Evolutionary conservation across 2,329 filamentous ascomycete species (phyloP).

Genomic region (Trichoderma pleuroti): DNA sequence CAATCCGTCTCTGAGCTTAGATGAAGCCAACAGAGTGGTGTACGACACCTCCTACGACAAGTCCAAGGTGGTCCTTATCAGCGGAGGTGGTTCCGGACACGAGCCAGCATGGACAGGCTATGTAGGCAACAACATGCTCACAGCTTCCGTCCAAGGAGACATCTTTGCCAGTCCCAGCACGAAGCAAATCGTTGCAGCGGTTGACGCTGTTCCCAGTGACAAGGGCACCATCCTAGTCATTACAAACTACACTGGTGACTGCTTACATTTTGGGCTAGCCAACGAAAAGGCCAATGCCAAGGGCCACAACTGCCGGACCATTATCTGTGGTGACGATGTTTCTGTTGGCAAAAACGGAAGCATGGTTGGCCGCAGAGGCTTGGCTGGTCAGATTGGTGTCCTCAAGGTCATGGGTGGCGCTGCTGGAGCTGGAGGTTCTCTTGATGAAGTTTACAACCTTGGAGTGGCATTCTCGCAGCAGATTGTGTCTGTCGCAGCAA

Average conservation of each 20-base stretch:
- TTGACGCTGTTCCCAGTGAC: conserved; percentile 52
- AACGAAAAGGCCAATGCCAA: conserved; percentile 54
- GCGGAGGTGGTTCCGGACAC: conserved; percentile 55
- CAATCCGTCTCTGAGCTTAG: conserved; percentile 49
- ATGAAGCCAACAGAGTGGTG: conserved; percentile 50
- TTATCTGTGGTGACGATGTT: conserved; percentile 63
- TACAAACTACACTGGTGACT: conserved; percentile 64
- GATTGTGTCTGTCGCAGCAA: conserved; percentile 56
- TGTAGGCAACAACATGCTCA: conserved; percentile 59
- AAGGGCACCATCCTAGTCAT: conserved; percentile 58
- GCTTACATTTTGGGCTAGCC: conserved; percentile 59
- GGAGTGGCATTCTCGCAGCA: conserved; percentile 48
- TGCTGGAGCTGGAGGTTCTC: conserved; percentile 43
- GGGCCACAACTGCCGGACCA: conserved; percentile 53
- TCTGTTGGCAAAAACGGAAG: conserved; percentile 56
- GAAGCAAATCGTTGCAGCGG: conserved; percentile 58
- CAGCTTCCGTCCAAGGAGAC: conserved; percentile 58
- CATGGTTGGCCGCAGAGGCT: conserved; percentile 58
- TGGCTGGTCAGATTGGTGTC: conserved; percentile 59
- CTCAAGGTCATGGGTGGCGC: conserved; percentile 56
- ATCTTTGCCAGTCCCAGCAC: conserved; percentile 63
- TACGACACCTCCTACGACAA: conserved; percentile 45
- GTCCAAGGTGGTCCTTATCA: conserved; percentile 49
- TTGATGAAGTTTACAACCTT: conserved; percentile 50
- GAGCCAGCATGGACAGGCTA: conserved; percentile 64